These are phyloP conservation scores for Wickerhamomyces ciferrii DNA, from an alignment of 805 yeast species.

Conservation along the genomic window DNA sequence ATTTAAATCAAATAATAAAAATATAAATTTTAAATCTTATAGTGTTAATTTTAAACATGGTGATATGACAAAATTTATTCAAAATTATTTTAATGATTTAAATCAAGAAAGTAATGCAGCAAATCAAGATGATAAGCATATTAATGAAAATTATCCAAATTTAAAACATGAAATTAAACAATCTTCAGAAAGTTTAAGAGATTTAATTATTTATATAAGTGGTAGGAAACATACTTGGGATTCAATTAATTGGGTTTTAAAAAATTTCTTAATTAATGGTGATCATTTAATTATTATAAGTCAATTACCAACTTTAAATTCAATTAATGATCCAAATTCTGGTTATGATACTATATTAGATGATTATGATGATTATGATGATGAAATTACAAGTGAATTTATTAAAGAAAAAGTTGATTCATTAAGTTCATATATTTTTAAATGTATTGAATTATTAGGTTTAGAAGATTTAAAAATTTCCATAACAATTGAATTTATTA, in stretches of 20 bases:
- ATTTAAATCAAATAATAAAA: slow-evolving; percentile 1
- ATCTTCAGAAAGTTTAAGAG: slow-evolving; percentile 16
- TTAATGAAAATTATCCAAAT: not conserved
- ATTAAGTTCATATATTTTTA: slow-evolving; percentile 10
- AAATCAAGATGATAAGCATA: not conserved
- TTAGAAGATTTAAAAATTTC: slow-evolving; percentile 13
- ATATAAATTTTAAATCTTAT: slow-evolving; percentile 12
- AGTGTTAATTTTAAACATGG: slow-evolving; percentile 14
- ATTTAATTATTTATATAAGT: slow-evolving; percentile 16
- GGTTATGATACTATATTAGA: slow-evolving; percentile 6
- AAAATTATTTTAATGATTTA: not conserved
- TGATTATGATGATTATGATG: slow-evolving; percentile 9
- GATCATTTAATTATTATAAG: slow-evolving; percentile 16
- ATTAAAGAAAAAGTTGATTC: slow-evolving; percentile 10
- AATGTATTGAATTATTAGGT: slow-evolving; percentile 5
- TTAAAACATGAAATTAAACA: not conserved
- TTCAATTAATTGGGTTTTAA: slow-evolving; percentile 18
- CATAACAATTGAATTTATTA: slow-evolving; percentile 20
- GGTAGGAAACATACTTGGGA: slow-evolving; percentile 20
- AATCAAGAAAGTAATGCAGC: not conserved
- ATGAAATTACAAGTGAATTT: slow-evolving; percentile 5
- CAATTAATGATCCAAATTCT: not conserved
- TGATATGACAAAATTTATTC: slow-evolving; percentile 10
- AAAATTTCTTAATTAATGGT: slow-evolving; percentile 16
- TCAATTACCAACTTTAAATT: slow-evolving; percentile 10